phyloP scores from a whole-genome alignment of 176 grass and related monocot species.

The Paspalum vaginatum region DNA sequence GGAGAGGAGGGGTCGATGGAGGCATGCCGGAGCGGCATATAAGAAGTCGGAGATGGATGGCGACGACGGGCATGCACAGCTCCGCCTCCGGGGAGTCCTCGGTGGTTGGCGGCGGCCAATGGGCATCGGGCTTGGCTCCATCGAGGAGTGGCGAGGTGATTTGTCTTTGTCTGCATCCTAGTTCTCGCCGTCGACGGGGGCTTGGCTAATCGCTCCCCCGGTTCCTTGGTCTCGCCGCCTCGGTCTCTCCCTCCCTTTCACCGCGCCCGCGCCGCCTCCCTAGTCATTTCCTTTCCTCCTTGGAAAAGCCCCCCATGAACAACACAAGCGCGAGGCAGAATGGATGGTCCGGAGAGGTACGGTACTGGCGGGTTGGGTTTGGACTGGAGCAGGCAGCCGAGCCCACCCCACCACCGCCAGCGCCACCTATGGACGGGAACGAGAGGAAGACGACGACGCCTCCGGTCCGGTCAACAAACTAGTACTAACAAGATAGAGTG shows the following conservation, averaged over 20 bases:
- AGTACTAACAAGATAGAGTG: too few relatives aligned
- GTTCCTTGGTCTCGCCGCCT: background rate
- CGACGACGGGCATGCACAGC: constrained; percentile 11
- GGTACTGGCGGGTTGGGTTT: too few relatives aligned
- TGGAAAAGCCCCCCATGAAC: background rate
- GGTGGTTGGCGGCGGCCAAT: background rate
- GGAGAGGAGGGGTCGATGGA: background rate
- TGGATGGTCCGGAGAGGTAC: too few relatives aligned
- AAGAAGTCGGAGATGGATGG: constrained; percentile 1
- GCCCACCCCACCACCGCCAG: too few relatives aligned
- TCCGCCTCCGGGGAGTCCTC: background rate
- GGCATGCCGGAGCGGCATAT: constrained; percentile 14
- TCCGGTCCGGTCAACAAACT: too few relatives aligned
- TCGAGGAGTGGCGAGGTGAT: background rate
- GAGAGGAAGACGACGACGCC: too few relatives aligned
- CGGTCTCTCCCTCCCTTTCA: too few relatives aligned
- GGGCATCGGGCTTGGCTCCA: constrained; percentile 47
- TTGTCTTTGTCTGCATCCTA: constrained; percentile 31
- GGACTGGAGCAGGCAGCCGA: too few relatives aligned
- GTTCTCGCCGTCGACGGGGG: constrained; percentile 36
- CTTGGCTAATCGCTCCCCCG: background rate
- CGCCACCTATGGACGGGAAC: too few relatives aligned
- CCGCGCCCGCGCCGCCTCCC: too few relatives aligned
- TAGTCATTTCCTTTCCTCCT: background rate
- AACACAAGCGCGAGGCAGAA: too few relatives aligned